Conservation (phyloP, 1,284 basidiomycete genomes). For the Moesziomyces sp. region DNA sequence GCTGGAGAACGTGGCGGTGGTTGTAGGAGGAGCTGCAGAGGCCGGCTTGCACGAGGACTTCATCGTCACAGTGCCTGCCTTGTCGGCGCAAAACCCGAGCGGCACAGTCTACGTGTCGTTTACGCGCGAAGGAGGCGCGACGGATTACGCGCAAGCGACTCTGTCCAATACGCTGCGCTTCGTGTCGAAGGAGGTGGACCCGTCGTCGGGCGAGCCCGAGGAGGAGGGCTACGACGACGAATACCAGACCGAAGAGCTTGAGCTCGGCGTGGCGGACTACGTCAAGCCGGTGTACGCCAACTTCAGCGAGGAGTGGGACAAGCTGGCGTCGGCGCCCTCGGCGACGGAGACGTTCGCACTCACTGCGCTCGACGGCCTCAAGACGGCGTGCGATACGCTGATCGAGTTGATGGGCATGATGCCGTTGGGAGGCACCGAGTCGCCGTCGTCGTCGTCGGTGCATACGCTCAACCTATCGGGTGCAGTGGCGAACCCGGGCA, state of each 20-base stretch:
- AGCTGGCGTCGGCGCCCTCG: slow-evolving; percentile 71
- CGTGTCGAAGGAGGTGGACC: slow-evolving; percentile 96
- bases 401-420: slow-evolving; percentile 97
- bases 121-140: slow-evolving; percentile 78
- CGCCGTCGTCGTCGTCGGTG: slow-evolving; percentile 78
- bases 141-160: slow-evolving; percentile 82
- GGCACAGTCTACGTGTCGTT: slow-evolving; percentile 93
- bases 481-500: slow-evolving; percentile 81
- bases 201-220: slow-evolving; percentile 93
- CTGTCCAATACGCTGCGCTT: slow-evolving; percentile 95
- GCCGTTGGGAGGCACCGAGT: slow-evolving; percentile 76
- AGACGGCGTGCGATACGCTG: slow-evolving; percentile 86
- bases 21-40: slow-evolving; percentile 88
- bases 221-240: slow-evolving; percentile 99
- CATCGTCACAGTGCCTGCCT: slow-evolving; percentile 84
- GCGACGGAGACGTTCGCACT: slow-evolving; percentile 94
- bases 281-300: slow-evolving; percentile 90
- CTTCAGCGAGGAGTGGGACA: slow-evolving; percentile 94
- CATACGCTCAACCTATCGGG: slow-evolving; percentile 95
- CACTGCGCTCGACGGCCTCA: slow-evolving; percentile 90
- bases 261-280: slow-evolving; percentile 90
- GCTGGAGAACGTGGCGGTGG: slow-evolving; percentile 82
- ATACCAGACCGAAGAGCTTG: slow-evolving; percentile 95
- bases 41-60: slow-evolving; percentile 89
- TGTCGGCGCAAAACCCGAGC: slow-evolving; percentile 75